phyloP scores from a whole-genome alignment of 805 yeast genomes.

The Lachancea thermotolerans region DNA sequence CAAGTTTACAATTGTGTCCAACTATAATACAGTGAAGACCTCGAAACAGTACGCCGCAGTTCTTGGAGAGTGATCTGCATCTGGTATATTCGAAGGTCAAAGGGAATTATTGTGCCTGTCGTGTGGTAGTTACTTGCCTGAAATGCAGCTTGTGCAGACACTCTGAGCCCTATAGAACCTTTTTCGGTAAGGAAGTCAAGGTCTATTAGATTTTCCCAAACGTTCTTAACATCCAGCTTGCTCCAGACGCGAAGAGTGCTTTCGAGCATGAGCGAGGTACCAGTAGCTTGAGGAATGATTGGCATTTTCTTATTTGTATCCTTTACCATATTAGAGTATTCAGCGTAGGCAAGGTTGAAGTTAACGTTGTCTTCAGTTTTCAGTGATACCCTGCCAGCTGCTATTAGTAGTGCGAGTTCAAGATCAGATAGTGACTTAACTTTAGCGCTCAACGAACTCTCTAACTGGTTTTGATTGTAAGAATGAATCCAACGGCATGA shows the following conservation, averaged over 20 bases:
- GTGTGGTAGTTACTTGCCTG: constrained; percentile 38
- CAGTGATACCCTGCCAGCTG: constrained; percentile 65
- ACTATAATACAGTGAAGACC: constrained; percentile 26
- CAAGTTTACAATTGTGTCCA: constrained; percentile 27
- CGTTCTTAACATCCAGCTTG: constrained; percentile 49
- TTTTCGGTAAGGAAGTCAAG: constrained; percentile 47
- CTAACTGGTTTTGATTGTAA: constrained; percentile 26
- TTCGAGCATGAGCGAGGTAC: constrained; percentile 28
- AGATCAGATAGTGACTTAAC: constrained; percentile 51
- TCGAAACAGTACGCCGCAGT: constrained; percentile 32
- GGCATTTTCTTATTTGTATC: constrained; percentile 36
- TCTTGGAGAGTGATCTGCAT: constrained; percentile 48
- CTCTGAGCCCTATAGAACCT: constrained; percentile 37
- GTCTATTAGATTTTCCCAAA: constrained; percentile 69
- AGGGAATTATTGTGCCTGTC: constrained; percentile 29
- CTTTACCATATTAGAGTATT: constrained; percentile 54
- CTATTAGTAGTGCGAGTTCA: constrained; percentile 63
- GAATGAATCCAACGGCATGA: constrained; percentile 16
- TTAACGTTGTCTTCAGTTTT: constrained; percentile 59
- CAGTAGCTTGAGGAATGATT: constrained; percentile 24
- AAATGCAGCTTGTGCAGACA: constrained; percentile 34
- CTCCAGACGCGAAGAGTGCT: constrained; percentile 50
- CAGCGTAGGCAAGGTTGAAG: constrained; percentile 70
- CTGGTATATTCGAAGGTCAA: constrained; percentile 44
- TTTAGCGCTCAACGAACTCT: constrained; percentile 20